Percentiles rank a stretch among this genome's conserved stretches.
These are phyloP conservation scores for Diaporthe humulicola DNA, from an alignment of 2,329 filamentous ascomycete genomes.

Conservation along the genomic window DNA sequence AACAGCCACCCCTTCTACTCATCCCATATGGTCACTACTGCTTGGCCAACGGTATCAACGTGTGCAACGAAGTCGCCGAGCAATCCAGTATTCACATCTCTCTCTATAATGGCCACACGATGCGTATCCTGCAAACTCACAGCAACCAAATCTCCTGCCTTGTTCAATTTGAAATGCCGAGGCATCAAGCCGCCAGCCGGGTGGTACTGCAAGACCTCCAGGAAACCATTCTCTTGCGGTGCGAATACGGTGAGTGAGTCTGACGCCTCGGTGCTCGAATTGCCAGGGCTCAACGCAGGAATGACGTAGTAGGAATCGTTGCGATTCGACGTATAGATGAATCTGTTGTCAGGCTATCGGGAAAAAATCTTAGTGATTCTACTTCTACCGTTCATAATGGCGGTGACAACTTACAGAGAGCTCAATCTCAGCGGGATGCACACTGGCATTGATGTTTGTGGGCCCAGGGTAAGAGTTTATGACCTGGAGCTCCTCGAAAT, in stretches of 20 bases:
- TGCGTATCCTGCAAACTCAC: not conserved
- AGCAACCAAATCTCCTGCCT: not conserved
- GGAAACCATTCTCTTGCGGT: not conserved
- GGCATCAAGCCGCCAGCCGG: not conserved
- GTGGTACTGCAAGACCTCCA: constrained; percentile 1
- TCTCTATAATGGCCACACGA: not conserved
- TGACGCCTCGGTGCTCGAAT: not conserved
- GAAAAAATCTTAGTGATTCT: not conserved
- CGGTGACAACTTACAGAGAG: not conserved
- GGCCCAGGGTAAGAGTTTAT: constrained; percentile 1
- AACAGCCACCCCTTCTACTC: not conserved
- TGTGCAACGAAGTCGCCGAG: not conserved
- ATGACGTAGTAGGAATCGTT: not conserved
- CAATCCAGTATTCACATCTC: not conserved
- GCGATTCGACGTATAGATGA: not conserved
- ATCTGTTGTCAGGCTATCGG: not conserved
- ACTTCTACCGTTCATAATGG: not conserved
- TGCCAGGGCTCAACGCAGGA: not conserved
- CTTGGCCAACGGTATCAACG: not conserved
- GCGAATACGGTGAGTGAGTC: not conserved
- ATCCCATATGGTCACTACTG: not conserved
- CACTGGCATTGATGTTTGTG: not conserved
- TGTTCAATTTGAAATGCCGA: constrained; percentile 4
- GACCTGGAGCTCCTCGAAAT: not conserved
- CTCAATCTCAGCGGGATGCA: not conserved